Percentiles rank a stretch among this genome's conserved stretches.
Conservation (phyloP, 148 eudicot species). For the Selenicereus undatus region DNA sequence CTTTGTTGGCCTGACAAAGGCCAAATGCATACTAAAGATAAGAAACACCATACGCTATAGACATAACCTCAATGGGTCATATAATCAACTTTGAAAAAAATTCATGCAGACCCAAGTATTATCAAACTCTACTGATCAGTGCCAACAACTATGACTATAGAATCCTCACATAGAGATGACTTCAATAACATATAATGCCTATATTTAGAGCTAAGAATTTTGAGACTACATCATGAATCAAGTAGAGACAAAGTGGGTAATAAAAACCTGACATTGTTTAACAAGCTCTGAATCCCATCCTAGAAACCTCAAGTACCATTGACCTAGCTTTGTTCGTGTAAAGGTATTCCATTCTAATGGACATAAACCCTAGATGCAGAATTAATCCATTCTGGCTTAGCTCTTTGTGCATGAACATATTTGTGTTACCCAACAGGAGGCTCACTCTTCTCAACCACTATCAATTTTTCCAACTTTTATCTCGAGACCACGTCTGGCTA, state of each 20-base stretch:
- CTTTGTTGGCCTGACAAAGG: not conserved
- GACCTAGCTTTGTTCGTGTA: not conserved
- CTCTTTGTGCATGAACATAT: not conserved
- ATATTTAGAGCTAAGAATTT: not conserved
- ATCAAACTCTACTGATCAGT: not conserved
- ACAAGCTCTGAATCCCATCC: not conserved
- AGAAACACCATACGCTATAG: not conserved
- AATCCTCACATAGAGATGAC: not conserved
- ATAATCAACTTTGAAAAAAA: not conserved
- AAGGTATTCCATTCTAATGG: not conserved
- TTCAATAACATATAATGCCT: not conserved
- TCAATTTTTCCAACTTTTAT: not conserved
- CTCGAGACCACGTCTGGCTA: not conserved
- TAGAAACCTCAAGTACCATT: not conserved
- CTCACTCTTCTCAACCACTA: not conserved
- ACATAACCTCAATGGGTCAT: not conserved
- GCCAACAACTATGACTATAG: not conserved
- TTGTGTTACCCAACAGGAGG: not conserved
- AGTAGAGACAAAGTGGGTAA: not conserved
- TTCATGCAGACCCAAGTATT: not conserved
- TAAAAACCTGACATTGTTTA: not conserved
- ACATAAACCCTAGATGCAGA: not conserved
- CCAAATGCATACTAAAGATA: not conserved
- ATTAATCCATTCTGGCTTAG: not conserved
- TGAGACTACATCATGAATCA: not conserved